Evolutionary conservation across 1,284 basidiomycete genomes (phyloP), one percentile per base, ranked within the genome.

Genomic region (Leucoagaricus sp.): DNA sequence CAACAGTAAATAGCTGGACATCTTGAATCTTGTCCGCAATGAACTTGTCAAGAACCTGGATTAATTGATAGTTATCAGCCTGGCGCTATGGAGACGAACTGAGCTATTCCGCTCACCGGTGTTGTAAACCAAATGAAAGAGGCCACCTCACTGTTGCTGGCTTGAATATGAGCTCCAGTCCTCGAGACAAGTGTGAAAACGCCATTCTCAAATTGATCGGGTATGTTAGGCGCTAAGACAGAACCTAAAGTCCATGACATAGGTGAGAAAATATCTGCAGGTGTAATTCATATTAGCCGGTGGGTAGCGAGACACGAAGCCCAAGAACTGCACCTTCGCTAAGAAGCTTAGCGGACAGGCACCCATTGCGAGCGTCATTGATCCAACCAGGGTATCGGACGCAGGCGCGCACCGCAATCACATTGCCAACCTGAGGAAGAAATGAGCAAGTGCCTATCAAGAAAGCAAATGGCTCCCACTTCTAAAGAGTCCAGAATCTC

Each of bases 401-500:
- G 40, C 63, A 65, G 33, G 60, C 63, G 10, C 60, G 60, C 19
- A 63, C 53, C 15, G 45, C 63, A 26, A 65, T 57, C 4, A 65
- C 60, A 50, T 65, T 60, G 8, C 63, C 63, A 25, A 63, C 40
- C 63, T 65, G 49, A 19, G 8, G 12, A 51, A 15, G 17, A 42
- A 40, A 48, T 49, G 5, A 28, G 23, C 8, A 19, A n/a, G 36
- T 15, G 26, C 25, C 40, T 29, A 23, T 34, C 23, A 6, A 21
- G 34, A 29, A 28, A 25, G 33, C 25, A 6, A 34, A 33, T 17
- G 21, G 17, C 36, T 51, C 47, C 13, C 40, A 64, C 63, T 50
- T 64, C 60, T n/a, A 65, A 57, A 26, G 40, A 56, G 12, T 60
- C 60, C 9, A 70, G 58, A n/a, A 70, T 57, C 9, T 65, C 64